Base-by-base conservation (phyloP, 352 stramenopile genomes). In the Pythium aquatile region DNA sequence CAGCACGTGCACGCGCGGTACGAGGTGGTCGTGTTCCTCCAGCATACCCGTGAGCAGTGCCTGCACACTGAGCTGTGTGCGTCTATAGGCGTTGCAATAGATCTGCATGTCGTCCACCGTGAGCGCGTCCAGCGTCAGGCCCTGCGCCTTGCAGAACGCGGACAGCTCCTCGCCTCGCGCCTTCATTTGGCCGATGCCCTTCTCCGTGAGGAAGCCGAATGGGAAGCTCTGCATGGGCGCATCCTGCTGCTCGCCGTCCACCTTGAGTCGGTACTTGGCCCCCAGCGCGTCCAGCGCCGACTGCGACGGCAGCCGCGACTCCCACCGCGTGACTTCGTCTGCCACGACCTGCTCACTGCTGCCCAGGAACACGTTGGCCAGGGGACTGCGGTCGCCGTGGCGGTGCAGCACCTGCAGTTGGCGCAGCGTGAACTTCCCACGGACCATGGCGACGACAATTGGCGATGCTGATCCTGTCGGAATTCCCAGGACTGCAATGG, bases 361-460 rank as follows among this genome's bases (percentile, higher is more conserved):
- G 53, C 75, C 70, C 8, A 49, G 60, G 52, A 87, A 90, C 42
- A 93, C 78, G 60, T 94, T 94, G 48, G 71, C 63, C 58, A 94
- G 72, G 40, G 85, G 85, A 53, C 80, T 90, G 47, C 85, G 85
- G 70, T 94, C 85, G 13, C 85, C 85, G 63, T 94, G 85, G 44
- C 85, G 85, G 55, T 93, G 85, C 37, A 91, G 66, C 54, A 94
- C 70, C 61, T 94, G 85, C 63, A 94, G 63, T 67, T 93, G 85
- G 17, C 82, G 83, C 55, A 94, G 72, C 47, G 62, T 70, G 52
- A 68, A 65, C 49, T 42, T 40, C 35, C 60, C 52, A 26, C 52
- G 16, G 28, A 46, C 37, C 55, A 32, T 59, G 32, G 39, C 20
- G 53, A 47, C 20, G 20, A 24, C 20, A 24, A 24, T 24, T 24